Evolutionary conservation across 106 monocot species (phyloP).

Genomic region (Acanthochlamys bracteata): DNA sequence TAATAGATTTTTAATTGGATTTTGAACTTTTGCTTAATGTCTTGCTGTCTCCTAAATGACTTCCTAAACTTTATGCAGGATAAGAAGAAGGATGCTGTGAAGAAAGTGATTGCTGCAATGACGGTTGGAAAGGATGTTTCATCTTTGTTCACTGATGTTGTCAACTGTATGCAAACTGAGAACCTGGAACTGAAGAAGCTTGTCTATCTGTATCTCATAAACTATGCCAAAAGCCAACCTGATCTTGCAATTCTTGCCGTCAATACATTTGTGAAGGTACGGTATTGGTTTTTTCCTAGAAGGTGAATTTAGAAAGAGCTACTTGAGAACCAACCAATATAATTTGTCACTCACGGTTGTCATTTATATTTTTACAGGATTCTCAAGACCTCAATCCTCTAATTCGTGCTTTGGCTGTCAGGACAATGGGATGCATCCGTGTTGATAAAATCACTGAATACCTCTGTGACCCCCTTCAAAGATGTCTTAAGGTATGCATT

Average conservation of each 20-base stretch:
- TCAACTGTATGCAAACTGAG: slow-evolving; percentile 99
- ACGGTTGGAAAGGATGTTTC: slow-evolving; percentile 99
- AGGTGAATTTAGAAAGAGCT: neutral
- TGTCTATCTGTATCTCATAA: slow-evolving; percentile 97
- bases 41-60: too few relatives aligned
- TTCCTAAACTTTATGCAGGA: slow-evolving; percentile 35
- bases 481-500: slow-evolving; percentile 84
- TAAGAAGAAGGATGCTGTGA: slow-evolving; percentile 99
- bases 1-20: too few relatives aligned
- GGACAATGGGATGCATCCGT: slow-evolving; percentile 99
- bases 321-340: too few relatives aligned
- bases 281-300: neutral
- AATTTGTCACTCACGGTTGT: too few relatives aligned
- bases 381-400: slow-evolving; percentile 98
- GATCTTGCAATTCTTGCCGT: slow-evolving; percentile 99
- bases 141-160: slow-evolving; percentile 95
- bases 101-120: slow-evolving; percentile 99
- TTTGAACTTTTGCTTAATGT: too few relatives aligned
- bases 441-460: slow-evolving; percentile 99
- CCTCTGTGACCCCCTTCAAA: slow-evolving; percentile 95
- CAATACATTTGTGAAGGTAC: slow-evolving; percentile 98
- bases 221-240: slow-evolving; percentile 99
- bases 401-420: slow-evolving; percentile 95
- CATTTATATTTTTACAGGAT: slow-evolving; percentile 51
- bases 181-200: slow-evolving; percentile 98